Percentiles rank a stretch among this genome's conserved stretches.
Conservation (phyloP, 2,329 filamentous ascomycete species). For the Ophiostoma novo-ulmi region DNA sequence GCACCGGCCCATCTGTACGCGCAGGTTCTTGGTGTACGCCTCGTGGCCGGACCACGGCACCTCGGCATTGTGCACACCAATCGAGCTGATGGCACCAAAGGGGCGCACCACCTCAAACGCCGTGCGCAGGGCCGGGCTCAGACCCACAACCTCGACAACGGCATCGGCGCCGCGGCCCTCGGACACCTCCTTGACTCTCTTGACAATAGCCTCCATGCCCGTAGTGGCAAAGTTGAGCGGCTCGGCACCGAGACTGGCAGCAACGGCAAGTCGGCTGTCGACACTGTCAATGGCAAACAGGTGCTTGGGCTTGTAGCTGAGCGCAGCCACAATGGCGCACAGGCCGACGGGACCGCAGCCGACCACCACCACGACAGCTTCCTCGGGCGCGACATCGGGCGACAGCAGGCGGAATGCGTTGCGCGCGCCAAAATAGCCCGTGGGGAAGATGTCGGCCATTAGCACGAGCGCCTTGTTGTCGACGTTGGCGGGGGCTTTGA, state of each 20-base stretch:
- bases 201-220: slow-evolving; percentile 61
- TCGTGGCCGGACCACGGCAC: slow-evolving; percentile 63
- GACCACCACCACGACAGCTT: slow-evolving; percentile 70
- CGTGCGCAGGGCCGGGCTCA: slow-evolving; percentile 62
- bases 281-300: slow-evolving; percentile 77
- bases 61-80: slow-evolving; percentile 71
- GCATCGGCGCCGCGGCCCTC: slow-evolving; percentile 79
- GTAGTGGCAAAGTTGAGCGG: slow-evolving; percentile 72
- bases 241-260: slow-evolving; percentile 70
- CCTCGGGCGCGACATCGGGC: slow-evolving; percentile 49
- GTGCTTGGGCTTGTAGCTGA: slow-evolving; percentile 69
- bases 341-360: slow-evolving; percentile 83
- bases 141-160: slow-evolving; percentile 72
- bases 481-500: slow-evolving; percentile 66
- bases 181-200: slow-evolving; percentile 32
- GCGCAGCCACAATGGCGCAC: slow-evolving; percentile 72
- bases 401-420: slow-evolving; percentile 66
- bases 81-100: slow-evolving; percentile 68
- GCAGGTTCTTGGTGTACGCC: slow-evolving; percentile 66
- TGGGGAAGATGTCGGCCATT: slow-evolving; percentile 92
- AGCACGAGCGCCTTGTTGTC: slow-evolving; percentile 70
- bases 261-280: slow-evolving; percentile 66
- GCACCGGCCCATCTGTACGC: slow-evolving; percentile 70
- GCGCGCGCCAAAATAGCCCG: slow-evolving; percentile 74
- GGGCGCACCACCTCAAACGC: slow-evolving; percentile 67